Evolutionary conservation across 2,329 filamentous ascomycete genomes (phyloP).

Genomic region (Fusarium metavorans): DNA sequence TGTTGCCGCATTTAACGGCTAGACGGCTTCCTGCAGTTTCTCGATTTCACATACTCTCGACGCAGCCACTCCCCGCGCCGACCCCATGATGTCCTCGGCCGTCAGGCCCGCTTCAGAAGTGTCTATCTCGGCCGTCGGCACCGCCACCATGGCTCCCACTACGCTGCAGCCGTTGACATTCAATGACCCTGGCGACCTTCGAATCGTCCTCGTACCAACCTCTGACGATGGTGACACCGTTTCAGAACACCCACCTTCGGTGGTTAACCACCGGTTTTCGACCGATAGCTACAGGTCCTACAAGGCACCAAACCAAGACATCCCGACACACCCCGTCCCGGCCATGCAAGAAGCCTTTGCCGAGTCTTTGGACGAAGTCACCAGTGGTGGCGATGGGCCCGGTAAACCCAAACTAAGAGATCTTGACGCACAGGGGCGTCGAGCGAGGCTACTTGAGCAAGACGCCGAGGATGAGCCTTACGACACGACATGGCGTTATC

Average conservation of each 20-base stretch:
- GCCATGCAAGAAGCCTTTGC: conserved; percentile 85
- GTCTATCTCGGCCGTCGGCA: conserved; percentile 39
- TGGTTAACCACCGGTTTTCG: conserved; percentile 32
- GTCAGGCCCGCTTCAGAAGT: conserved; percentile 41
- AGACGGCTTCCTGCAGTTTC: conserved; percentile 28
- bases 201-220: conserved; percentile 47
- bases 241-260: conserved; percentile 19
- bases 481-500: conserved; percentile 80
- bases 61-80: conserved; percentile 9
- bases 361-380: conserved; percentile 82
- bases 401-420: conserved; percentile 65
- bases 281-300: conserved; percentile 41
- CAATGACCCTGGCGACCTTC: conserved; percentile 43
- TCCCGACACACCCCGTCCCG: conserved; percentile 73
- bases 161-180: conserved; percentile 48
- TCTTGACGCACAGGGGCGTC: conserved; percentile 70
- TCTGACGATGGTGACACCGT: conserved; percentile 30
- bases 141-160: conserved; percentile 46
- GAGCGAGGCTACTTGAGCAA: conserved; percentile 76
- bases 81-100: conserved; percentile 39
- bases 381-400: conserved; percentile 55
- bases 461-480: conserved; percentile 77
- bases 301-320: conserved; percentile 38
- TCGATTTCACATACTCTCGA: conserved; percentile 11
- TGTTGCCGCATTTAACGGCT: conserved; percentile 20